phyloP scores from a whole-genome alignment of 1,284 basidiomycete species.

The Ustilago trichophora region DNA sequence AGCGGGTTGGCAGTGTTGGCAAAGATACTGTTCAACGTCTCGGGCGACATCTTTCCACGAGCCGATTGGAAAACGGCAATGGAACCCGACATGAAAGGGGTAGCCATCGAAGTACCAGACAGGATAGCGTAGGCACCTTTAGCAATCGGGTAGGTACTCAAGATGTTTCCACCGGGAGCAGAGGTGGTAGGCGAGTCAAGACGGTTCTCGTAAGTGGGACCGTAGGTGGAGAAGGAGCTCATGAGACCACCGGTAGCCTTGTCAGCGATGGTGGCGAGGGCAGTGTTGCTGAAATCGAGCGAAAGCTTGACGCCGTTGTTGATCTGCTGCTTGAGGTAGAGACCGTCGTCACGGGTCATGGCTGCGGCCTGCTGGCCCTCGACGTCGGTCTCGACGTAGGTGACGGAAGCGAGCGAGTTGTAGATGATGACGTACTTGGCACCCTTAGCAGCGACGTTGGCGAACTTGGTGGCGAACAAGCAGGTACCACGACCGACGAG shows the following conservation, averaged over 20 bases:
- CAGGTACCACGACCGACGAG: conserved; percentile 57
- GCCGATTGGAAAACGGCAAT: conserved; percentile 73
- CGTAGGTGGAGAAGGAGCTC: conserved; percentile 72
- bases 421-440: conserved; percentile 61
- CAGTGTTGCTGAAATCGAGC: conserved; percentile 71
- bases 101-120: conserved; percentile 68
- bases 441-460: conserved; percentile 62
- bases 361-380: conserved; percentile 45
- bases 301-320: conserved; percentile 68
- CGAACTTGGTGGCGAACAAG: conserved; percentile 53
- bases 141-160: conserved; percentile 55
- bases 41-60: conserved; percentile 68
- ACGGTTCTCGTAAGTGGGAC: conserved; percentile 74
- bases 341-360: conserved; percentile 47
- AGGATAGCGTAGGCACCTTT: conserved; percentile 68
- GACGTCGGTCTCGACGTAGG: conserved; percentile 39
- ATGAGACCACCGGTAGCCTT: conserved; percentile 71
- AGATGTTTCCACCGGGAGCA: conserved; percentile 72
- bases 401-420: conserved; percentile 61
- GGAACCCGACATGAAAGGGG: conserved; percentile 73
- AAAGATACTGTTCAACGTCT: conserved; percentile 70
- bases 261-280: conserved; percentile 64
- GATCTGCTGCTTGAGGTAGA: conserved; percentile 68
- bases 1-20: conserved; percentile 73
- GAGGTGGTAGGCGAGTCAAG: conserved; percentile 72